phyloP scores from a whole-genome alignment of 1,284 basidiomycete species.

The Microbotryum silenes-acaulis region DNA sequence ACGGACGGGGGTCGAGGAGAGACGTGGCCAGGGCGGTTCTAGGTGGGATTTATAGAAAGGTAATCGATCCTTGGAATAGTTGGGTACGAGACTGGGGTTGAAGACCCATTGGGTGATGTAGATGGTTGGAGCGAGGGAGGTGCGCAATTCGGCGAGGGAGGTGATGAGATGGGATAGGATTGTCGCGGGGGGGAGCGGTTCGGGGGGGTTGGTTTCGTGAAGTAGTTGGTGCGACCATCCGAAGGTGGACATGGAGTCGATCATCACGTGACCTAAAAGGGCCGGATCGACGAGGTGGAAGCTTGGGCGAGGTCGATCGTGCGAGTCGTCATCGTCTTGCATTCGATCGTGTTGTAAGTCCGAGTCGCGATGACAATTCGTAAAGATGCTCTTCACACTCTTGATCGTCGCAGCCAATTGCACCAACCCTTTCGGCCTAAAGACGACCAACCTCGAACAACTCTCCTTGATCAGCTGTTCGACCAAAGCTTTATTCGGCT shows the following conservation, averaged over 20 bases:
- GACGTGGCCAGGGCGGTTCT: slow-evolving; percentile 48
- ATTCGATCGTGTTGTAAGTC: slow-evolving; percentile 45
- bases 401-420: slow-evolving; percentile 60
- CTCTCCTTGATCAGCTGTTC: slow-evolving; percentile 41
- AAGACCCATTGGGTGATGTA: slow-evolving; percentile 61
- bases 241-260: slow-evolving; percentile 68
- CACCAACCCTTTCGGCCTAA: slow-evolving; percentile 55
- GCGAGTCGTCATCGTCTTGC: slow-evolving; percentile 49
- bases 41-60: slow-evolving; percentile 40
- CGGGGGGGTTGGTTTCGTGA: slow-evolving; percentile 36
- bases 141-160: slow-evolving; percentile 50
- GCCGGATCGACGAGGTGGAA: background rate
- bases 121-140: slow-evolving; percentile 50
- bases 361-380: slow-evolving; percentile 42
- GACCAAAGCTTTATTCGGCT: slow-evolving; percentile 11
- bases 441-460: slow-evolving; percentile 55
- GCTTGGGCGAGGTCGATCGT: slow-evolving; percentile 27
- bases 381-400: slow-evolving; percentile 50
- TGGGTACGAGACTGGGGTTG: slow-evolving; percentile 36
- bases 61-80: slow-evolving; percentile 25
- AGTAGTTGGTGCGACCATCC: slow-evolving; percentile 64
- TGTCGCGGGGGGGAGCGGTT: slow-evolving; percentile 47
- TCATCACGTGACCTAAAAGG: slow-evolving; percentile 33
- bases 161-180: slow-evolving; percentile 38
- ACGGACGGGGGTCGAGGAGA: slow-evolving; percentile 46